These are phyloP conservation scores for Aristolochia fimbriata DNA, from an alignment of 164 flowering plant genomes.

Conservation along the genomic window DNA sequence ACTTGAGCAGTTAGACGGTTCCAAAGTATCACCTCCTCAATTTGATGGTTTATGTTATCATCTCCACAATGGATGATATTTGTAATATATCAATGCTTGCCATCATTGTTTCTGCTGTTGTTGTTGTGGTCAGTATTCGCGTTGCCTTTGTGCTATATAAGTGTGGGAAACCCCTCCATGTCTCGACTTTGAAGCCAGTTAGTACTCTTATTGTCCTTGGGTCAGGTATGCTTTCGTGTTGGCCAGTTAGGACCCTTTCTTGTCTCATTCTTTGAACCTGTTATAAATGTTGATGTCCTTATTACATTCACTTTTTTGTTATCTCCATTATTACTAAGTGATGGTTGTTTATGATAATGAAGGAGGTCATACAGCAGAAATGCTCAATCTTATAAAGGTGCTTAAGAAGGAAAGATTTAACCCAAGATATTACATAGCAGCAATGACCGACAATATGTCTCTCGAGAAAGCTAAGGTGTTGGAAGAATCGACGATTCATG, in stretches of 20 bases:
- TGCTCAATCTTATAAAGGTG: conserved; percentile 66
- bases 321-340: background rate
- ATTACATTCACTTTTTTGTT: background rate
- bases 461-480: conserved; percentile 74
- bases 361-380: conserved; percentile 99
- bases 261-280: background rate
- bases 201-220: conserved; percentile 75
- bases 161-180: conserved; percentile 33
- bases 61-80: background rate
- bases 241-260: too few species aligned
- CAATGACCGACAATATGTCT: conserved; percentile 89
- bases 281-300: background rate
- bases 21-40: too few species aligned
- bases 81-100: conserved; percentile 2
- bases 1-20: too few species aligned
- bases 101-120: conserved; percentile 1
- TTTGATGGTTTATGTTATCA: too few species aligned
- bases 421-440: conserved; percentile 74
- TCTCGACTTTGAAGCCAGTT: conserved; percentile 14
- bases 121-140: conserved; percentile 30
- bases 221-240: conserved; percentile 40
- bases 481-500: conserved; percentile 39
- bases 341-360: conserved; percentile 6
- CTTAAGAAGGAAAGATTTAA: conserved; percentile 53
- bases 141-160: conserved; percentile 30